These are phyloP conservation scores for Fusarium setosum DNA, from an alignment of 2,329 filamentous ascomycete species.

Conservation along the genomic window DNA sequence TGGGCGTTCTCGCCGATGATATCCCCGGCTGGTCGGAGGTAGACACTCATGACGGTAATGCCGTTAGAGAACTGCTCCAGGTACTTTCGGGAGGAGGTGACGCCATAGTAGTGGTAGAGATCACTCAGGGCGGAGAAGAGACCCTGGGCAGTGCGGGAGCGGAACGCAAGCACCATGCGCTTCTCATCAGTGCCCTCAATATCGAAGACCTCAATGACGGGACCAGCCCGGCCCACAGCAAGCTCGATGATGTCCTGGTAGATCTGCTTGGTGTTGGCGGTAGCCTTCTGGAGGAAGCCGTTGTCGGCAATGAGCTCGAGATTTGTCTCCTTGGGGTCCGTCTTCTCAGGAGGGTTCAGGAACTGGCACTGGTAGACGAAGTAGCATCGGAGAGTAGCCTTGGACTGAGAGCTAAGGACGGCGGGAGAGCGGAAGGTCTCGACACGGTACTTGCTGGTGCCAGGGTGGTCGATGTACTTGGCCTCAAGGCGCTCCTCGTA, in stretches of 20 bases:
- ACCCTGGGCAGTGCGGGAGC: slow-evolving; percentile 89
- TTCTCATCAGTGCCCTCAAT: slow-evolving; percentile 93
- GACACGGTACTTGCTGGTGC: slow-evolving; percentile 83
- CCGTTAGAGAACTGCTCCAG: slow-evolving; percentile 99
- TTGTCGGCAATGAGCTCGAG: slow-evolving; percentile 93
- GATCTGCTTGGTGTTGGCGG: slow-evolving; percentile 92
- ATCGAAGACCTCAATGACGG: slow-evolving; percentile 98
- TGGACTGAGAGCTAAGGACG: slow-evolving; percentile 76
- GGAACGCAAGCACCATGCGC: slow-evolving; percentile 93
- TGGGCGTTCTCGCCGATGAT: slow-evolving; percentile 57
- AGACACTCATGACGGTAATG: slow-evolving; percentile 96
- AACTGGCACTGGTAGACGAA: slow-evolving; percentile 99
- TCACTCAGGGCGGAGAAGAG: slow-evolving; percentile 96
- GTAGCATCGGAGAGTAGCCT: slow-evolving; percentile 93
- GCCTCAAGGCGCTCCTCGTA: slow-evolving; percentile 95
- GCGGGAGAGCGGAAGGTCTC: slow-evolving; percentile 97
- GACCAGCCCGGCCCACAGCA: slow-evolving; percentile 86
- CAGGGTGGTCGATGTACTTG: slow-evolving; percentile 91
- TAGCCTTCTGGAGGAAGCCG: slow-evolving; percentile 95
- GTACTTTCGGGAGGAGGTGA: slow-evolving; percentile 97
- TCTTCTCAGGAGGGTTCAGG: slow-evolving; percentile 76
- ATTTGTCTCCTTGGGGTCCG: slow-evolving; percentile 82
- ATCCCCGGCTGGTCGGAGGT: slow-evolving; percentile 79
- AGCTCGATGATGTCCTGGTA: slow-evolving; percentile 94
- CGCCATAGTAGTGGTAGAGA: slow-evolving; percentile 97